Evolutionary conservation across 1,284 basidiomycete species (phyloP).

Genomic region (Schizopora paradoxa): DNA sequence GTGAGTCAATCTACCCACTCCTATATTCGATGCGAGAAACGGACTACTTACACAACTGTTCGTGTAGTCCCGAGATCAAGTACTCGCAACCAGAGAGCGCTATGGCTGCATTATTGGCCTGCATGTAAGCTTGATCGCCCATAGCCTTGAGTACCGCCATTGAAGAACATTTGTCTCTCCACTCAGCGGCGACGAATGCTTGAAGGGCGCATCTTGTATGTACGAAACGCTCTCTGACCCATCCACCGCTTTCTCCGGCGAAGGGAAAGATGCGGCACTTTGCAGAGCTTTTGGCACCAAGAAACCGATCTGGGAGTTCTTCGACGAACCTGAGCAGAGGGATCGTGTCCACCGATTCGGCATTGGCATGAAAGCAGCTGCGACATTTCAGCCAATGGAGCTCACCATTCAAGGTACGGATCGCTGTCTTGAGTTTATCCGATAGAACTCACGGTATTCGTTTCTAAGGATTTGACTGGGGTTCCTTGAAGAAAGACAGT

Average conservation of each 20-base stretch:
- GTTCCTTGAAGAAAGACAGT: constrained; percentile 1
- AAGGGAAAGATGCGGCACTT: too few species aligned
- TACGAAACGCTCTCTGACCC: constrained; percentile 33
- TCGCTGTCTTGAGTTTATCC: not conserved
- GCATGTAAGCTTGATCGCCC: too few species aligned
- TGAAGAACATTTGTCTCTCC: too few species aligned
- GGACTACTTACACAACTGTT: too few species aligned
- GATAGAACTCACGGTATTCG: not conserved
- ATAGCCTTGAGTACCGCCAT: too few species aligned
- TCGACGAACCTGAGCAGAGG: constrained; percentile 25
- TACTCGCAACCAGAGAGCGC: too few species aligned
- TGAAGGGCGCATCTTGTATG: constrained; percentile 30
- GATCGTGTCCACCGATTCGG: constrained; percentile 29
- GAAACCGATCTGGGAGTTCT: constrained; percentile 27
- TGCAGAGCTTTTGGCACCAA: constrained; percentile 25
- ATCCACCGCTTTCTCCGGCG: constrained; percentile 25
- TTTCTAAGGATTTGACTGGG: constrained; percentile 11
- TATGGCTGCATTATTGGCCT: too few species aligned
- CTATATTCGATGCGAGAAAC: too few species aligned
- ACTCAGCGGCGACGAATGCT: constrained; percentile 28
- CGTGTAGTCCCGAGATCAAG: too few species aligned
- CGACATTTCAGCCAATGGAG: constrained; percentile 22
- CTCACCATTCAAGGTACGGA: constrained; percentile 27
- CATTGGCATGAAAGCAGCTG: constrained; percentile 29
- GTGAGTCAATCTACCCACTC: too few species aligned